Evolutionary conservation across 352 stramenopile genomes (phyloP), one percentile per base, ranked within the genome.

Genomic region (Pythium biforme): DNA sequence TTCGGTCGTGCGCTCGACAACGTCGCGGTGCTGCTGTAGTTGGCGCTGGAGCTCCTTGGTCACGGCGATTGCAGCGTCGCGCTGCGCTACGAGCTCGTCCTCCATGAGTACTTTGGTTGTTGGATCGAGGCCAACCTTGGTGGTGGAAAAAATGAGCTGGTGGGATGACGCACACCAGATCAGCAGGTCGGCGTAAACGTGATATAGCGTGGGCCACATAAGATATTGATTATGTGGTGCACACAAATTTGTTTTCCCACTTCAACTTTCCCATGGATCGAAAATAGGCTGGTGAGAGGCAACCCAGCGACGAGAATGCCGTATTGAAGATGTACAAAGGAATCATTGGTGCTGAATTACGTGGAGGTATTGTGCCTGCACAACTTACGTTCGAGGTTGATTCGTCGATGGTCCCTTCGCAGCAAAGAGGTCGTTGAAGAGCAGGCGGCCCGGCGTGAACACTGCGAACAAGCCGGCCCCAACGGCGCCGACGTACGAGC

Each of bases 21-120:
- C 57, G 48, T 79, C 73, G 25, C 75, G 74, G 43, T 85, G 69
- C 9, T 50, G 70, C 53, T 88, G 73, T 59, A 88, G 57, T 59
- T 91, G 76, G 15, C 75, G 70, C 69, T 89, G 82, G 23, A 91
- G 71, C 72, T 91, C 82, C 59, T 86, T 85, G 20, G 77, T 86
- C 53, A 91, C 82, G 50, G 82, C 82, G 58, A 91, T 86, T 33
- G 82, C 82, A 23, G 82, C 82, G 47, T 91, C 82, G 37, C 82
- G 79, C 77, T 91, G 82, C 39, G 82, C 82, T 27, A 81, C 75
- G 23, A 91, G 68, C 66, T 91, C 82, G 55, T 88, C 79, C 52
- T 91, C 82, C 82, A 91, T 83, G 6, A n/a, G 19, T 66, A 7
- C 5, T 54, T 11, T 12, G 14, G 15, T 8, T 12, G 19, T 55